A percentile compares a stretch with the other conserved stretches of the same genome.
Evolutionary conservation across 768 basidiomycete species (phyloP).

Genomic region (Butyriboletus loyo): DNA sequence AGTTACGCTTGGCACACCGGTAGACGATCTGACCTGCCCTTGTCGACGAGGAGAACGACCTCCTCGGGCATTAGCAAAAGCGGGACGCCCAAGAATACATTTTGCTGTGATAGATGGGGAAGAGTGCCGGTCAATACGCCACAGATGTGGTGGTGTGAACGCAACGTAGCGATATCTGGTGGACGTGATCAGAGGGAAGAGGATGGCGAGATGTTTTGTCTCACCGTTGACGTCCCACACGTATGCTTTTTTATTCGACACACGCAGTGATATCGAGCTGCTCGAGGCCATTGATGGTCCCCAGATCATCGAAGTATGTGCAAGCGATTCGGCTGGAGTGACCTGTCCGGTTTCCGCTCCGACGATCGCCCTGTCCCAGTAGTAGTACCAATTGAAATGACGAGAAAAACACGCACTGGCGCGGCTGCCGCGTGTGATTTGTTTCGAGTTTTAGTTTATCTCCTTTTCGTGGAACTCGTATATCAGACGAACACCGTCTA

Average conservation of each 20-base stretch:
- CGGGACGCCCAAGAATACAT: constrained; percentile 93
- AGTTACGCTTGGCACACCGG: neutral
- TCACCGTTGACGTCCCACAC: constrained; percentile 88
- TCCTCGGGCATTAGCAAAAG: constrained; percentile 89
- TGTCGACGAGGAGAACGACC: constrained; percentile 80
- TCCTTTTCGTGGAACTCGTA: neutral
- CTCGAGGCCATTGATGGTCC: constrained; percentile 6
- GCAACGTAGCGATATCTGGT: constrained; percentile 75
- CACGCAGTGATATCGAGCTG: constrained; percentile 53
- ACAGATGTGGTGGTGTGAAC: constrained; percentile 77
- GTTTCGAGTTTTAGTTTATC: constrained; percentile 7
- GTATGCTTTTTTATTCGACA: constrained; percentile 77
- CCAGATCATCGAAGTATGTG: neutral
- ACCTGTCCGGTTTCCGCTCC: constrained; percentile 18
- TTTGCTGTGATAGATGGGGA: constrained; percentile 93
- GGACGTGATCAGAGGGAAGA: constrained; percentile 5
- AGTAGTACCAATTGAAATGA: neutral
- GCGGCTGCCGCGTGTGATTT: neutral
- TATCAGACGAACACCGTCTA: neutral
- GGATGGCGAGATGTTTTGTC: constrained; percentile 3
- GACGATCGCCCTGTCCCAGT: too few species aligned
- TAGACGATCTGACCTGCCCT: constrained; percentile 45
- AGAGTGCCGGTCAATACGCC: constrained; percentile 88
- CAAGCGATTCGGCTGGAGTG: too few species aligned
- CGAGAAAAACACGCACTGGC: neutral